Base-by-base conservation (phyloP, 1,284 basidiomycete species). In the Phellinidium pouzarii region DNA sequence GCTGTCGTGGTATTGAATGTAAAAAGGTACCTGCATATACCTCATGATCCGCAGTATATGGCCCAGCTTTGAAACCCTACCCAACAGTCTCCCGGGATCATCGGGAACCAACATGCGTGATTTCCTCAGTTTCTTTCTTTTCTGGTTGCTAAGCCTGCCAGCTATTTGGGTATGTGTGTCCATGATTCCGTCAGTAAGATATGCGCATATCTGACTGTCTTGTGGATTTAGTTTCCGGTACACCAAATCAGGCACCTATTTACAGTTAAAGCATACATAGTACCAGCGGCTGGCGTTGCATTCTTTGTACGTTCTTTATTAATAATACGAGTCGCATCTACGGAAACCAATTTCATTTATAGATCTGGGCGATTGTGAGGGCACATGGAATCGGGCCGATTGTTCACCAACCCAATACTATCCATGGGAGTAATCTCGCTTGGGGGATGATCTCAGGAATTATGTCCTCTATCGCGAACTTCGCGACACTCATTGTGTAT, bases 61-160 rank as follows among this genome's bases (percentile, higher is more conserved):
- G 40, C 36, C 50, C 36, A 40, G 53, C 44, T 54, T 56, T 47
- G 20, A 23, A 17, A 25, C 19, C 14, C 26, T 57, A 38, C 52
- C 75, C 31, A 89, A 90, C 69, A 70, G 73, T 36, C 71, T 91
- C 60, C 82, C 87, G 9, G 78, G 71, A 14, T 82, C 79, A 6
- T 80, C 85, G 47, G 86, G 85, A 27, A 87, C 79, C 12, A 84
- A 74, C 44, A 84, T 83, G 2, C 71, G 75, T 37, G 82, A 87
- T 64, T 86, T 87, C 60, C 69, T 92, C 67, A 81, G 80, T 58
- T 94, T 94, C 77, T 84, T 93, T 73, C 71, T 94, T 57, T 94
- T 92, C 73, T 91, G 87, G 80, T 69, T 91, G 40, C 74, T 91
- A 51, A 87, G 82, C 29, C 73, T 93, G 9, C 86, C 88, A 3